Conservation (phyloP, 2,329 filamentous ascomycete species). For the Thyridium curvatum region DNA sequence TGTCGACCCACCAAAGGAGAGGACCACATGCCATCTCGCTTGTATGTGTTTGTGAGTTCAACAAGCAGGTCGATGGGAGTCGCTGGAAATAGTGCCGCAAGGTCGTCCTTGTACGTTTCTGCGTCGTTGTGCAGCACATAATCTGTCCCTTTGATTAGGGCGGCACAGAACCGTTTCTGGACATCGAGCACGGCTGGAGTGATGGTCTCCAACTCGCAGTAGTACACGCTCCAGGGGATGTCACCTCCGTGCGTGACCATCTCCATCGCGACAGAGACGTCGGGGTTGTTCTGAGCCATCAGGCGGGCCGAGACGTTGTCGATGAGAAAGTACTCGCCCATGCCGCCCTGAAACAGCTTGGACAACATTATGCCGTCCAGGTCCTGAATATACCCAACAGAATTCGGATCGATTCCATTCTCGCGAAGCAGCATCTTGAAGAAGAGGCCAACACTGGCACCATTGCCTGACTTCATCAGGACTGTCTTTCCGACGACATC, state of each 20-base stretch:
- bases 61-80: slow-evolving; percentile 5
- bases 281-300: slow-evolving; percentile 4
- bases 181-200: slow-evolving; percentile 5
- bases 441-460: slow-evolving; percentile 8
- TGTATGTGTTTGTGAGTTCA: slow-evolving; percentile 6
- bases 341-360: slow-evolving; percentile 6
- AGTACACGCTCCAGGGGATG: slow-evolving; percentile 11
- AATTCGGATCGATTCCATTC: slow-evolving; percentile 5
- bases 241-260: slow-evolving; percentile 6
- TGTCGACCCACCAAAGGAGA: slow-evolving; percentile 3
- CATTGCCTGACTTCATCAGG: slow-evolving; percentile 8
- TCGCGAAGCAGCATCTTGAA: slow-evolving; percentile 10
- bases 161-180: slow-evolving; percentile 8
- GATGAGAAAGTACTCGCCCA: slow-evolving; percentile 8
- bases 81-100: slow-evolving; percentile 6
- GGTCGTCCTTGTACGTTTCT: slow-evolving; percentile 6
- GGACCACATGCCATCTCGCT: slow-evolving; percentile 8
- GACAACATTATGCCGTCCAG: slow-evolving; percentile 6
- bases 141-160: slow-evolving; percentile 6
- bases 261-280: slow-evolving; percentile 5
- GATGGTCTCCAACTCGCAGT: slow-evolving; percentile 3
- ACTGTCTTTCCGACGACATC: slow-evolving; percentile 6
- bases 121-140: slow-evolving; percentile 5
- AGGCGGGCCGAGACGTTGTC: slow-evolving; percentile 7
- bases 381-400: slow-evolving; percentile 8